phyloP scores from a whole-genome alignment of 75 land plant species.

The Selaginella tamariscina region DNA sequence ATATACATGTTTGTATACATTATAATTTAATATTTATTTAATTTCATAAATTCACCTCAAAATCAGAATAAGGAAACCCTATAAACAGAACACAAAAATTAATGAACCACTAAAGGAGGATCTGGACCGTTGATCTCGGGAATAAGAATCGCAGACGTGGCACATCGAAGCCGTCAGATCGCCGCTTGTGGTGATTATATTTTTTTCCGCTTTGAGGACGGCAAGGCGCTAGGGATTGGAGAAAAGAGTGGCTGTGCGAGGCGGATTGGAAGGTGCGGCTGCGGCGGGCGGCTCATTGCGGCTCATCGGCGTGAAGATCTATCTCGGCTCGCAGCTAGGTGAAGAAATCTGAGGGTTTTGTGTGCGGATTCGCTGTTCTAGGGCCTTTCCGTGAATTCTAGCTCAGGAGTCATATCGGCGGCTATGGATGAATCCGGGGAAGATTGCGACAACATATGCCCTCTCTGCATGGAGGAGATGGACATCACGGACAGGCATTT shows the following conservation, averaged over 20 bases:
- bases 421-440: conserved; percentile 35
- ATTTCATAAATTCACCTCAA: no score
- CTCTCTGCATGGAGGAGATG: conserved; percentile 80
- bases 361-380: background rate
- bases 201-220: background rate
- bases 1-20: no score
- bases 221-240: conserved; percentile 4
- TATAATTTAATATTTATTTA: no score
- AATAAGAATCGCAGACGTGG: no score
- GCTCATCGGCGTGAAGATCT: background rate
- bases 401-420: background rate
- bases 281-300: background rate
- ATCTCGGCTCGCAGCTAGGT: no score
- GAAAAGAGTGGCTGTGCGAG: background rate
- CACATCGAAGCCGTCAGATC: background rate
- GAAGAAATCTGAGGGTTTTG: background rate
- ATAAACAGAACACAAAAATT: no score
- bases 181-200: background rate
- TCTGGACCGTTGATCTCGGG: no score
- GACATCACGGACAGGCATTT: conserved; percentile 79
- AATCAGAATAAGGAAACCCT: no score
- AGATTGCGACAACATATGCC: conserved; percentile 56
- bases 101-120: no score
- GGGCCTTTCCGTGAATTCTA: background rate
- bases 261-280: background rate